Evolutionary conservation across 2,329 filamentous ascomycete species (phyloP), one percentile per base, ranked within the genome.

Genomic region (Neoarthrinium moseri): DNA sequence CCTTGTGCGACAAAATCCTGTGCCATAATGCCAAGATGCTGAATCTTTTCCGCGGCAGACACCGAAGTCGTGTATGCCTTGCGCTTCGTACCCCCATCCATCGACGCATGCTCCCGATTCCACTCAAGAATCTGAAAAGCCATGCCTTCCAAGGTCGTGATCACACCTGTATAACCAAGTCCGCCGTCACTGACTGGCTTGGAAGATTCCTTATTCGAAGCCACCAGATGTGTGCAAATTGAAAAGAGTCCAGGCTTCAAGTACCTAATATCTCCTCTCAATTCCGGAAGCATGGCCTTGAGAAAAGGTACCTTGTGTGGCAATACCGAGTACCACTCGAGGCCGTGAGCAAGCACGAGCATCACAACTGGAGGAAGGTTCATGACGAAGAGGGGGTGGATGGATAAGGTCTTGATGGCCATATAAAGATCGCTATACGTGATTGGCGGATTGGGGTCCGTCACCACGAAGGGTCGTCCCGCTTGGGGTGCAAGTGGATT

Each of bases 361-460:
- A 70, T 63, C 10, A 61, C 8, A 1, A 66, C 53, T 0, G 69
- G 67, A 2, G 58, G 59, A 1, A 72, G 42, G 2, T 43, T 29
- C 1, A 68, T 15, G 2, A 56, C 57, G 13, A 53, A 55, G 53
- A 72, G 69, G 0, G 59, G 61, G n/a, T 69, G 67, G 12, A 56
- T 44, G 5, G 64, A 63, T 3, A 72, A 55, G 3, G 58, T 63
- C 37, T 49, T 49, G 33, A 72, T 56, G 2, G 64, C 53, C 1
- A 49, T 48, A 51, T 69, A 70, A 24, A 72, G 48, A 45, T 71
- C 68, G 4, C 42, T 37, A 43, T 69, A 71, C 7, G 53, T 53
- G 44, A 71, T 69, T 6, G 69, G 69, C 8, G 61, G 62, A 50
- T 71, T 72, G 1, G 69, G 70, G 45, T 73, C 70, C 1, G 69